A percentile compares a stretch with the other conserved stretches of the same genome.
These are phyloP conservation scores for Myriosclerotinia scirpicola DNA, from an alignment of 2,329 filamentous ascomycete species.

Conservation along the genomic window DNA sequence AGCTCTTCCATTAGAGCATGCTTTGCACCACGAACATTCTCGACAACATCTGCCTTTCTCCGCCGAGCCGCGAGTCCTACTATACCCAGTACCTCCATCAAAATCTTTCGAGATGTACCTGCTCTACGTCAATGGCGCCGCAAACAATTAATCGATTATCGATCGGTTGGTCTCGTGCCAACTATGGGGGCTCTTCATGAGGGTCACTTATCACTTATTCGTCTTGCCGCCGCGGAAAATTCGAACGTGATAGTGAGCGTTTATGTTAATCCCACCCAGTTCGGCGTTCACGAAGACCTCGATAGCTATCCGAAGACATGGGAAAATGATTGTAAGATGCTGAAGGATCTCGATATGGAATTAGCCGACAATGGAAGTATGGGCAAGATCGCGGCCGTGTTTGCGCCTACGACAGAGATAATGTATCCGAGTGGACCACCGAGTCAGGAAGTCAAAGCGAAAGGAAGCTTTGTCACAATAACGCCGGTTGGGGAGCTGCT, in stretches of 20 bases:
- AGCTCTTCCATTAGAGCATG: slow-evolving; percentile 16
- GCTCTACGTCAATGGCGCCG: slow-evolving; percentile 69
- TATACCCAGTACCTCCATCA: slow-evolving; percentile 59
- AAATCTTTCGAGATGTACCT: slow-evolving; percentile 73
- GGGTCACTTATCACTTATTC: slow-evolving; percentile 84
- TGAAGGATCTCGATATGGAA: slow-evolving; percentile 69
- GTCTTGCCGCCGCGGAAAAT: slow-evolving; percentile 79
- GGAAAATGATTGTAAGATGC: slow-evolving; percentile 68
- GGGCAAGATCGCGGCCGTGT: slow-evolving; percentile 77
- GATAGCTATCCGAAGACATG: slow-evolving; percentile 88
- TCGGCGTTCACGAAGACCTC: slow-evolving; percentile 85
- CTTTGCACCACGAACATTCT: slow-evolving; percentile 27
- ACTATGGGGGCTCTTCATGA: slow-evolving; percentile 98
- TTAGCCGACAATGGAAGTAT: slow-evolving; percentile 59
- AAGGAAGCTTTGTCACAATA: slow-evolving; percentile 88
- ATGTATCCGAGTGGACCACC: slow-evolving; percentile 83
- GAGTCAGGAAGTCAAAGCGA: slow-evolving; percentile 69
- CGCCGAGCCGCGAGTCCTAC: slow-evolving; percentile 29
- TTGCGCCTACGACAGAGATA: slow-evolving; percentile 75
- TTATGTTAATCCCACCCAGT: slow-evolving; percentile 96
- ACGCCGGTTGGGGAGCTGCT: slow-evolving; percentile 79
- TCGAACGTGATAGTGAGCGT: slow-evolving; percentile 86
- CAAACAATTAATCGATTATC: slow-evolving; percentile 63
- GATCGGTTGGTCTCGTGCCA: slow-evolving; percentile 82
- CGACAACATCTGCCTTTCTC: slow-evolving; percentile 24